Percentiles rank a stretch among this genome's conserved stretches.
Evolutionary conservation across 352 stramenopile species (phyloP).

Genomic region (Phytophthora meadii): DNA sequence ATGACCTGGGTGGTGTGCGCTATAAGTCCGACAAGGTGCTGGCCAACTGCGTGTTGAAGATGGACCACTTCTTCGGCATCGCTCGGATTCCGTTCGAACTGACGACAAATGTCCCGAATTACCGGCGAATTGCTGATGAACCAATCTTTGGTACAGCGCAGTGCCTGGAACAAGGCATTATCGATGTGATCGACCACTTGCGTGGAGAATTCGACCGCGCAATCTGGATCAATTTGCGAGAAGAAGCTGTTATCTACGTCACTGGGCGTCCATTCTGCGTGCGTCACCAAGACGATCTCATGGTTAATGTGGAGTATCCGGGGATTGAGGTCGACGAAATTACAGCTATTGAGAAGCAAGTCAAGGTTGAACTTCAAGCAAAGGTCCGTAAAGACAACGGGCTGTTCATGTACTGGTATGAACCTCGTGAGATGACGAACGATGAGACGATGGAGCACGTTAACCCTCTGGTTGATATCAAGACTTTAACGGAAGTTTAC

Average conservation of each 20-base stretch:
- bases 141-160: conserved; percentile 89
- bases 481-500: conserved; percentile 82
- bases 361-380: conserved; percentile 85
- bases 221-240: conserved; percentile 92
- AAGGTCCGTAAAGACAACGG: conserved; percentile 80
- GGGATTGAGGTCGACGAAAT: conserved; percentile 92
- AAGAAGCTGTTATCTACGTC: conserved; percentile 93
- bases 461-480: conserved; percentile 72
- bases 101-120: conserved; percentile 85
- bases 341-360: conserved; percentile 79
- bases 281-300: conserved; percentile 78
- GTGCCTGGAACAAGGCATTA: conserved; percentile 76
- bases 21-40: conserved; percentile 88
- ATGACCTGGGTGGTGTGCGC: conserved; percentile 79
- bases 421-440: conserved; percentile 76
- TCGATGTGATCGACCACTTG: conserved; percentile 70
- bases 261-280: conserved; percentile 86
- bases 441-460: conserved; percentile 88
- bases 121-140: conserved; percentile 77
- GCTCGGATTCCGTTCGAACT: conserved; percentile 69
- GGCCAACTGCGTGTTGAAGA: conserved; percentile 85
- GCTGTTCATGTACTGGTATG: conserved; percentile 88
- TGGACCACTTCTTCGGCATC: conserved; percentile 91
- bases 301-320: conserved; percentile 90
- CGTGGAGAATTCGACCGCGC: conserved; percentile 63